Conservation (phyloP, 202 grass and related monocot genomes). For the Brachypodium distachyon region DNA sequence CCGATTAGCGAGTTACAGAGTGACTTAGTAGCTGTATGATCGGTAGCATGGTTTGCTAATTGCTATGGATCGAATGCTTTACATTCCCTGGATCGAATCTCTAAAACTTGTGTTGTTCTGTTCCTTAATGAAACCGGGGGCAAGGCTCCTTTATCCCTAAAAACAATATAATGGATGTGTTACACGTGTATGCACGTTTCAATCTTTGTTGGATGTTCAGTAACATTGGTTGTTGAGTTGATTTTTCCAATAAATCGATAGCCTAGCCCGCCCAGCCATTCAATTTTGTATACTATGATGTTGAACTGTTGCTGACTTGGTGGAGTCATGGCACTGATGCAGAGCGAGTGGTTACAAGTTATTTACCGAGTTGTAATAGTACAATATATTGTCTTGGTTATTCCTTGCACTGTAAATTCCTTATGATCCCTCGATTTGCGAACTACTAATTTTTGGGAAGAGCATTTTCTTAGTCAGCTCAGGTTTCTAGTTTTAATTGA, state of each 20-base stretch:
- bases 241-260: neutral
- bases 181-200: too few relatives aligned
- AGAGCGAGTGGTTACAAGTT: neutral
- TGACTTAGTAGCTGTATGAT: too few relatives aligned
- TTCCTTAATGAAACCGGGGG: too few relatives aligned
- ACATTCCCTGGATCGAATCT: neutral
- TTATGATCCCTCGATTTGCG: neutral
- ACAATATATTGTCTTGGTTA: neutral
- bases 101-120: too few relatives aligned
- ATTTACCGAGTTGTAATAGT: neutral
- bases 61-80: too few relatives aligned
- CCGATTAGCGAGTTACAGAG: neutral
- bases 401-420: neutral
- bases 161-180: too few relatives aligned
- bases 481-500: neutral
- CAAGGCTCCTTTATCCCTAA: too few relatives aligned
- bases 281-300: neutral
- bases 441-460: neutral
- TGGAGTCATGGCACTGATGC: neutral
- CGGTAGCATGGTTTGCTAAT: too few relatives aligned
- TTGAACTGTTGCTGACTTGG: neutral
- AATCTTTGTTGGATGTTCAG: neutral
- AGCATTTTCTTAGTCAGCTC: neutral
- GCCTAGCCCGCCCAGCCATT: neutral
- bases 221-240: neutral